These are phyloP conservation scores for Aspergillus fumigatus DNA, from an alignment of 2,329 filamentous ascomycete species.

Conservation along the genomic window DNA sequence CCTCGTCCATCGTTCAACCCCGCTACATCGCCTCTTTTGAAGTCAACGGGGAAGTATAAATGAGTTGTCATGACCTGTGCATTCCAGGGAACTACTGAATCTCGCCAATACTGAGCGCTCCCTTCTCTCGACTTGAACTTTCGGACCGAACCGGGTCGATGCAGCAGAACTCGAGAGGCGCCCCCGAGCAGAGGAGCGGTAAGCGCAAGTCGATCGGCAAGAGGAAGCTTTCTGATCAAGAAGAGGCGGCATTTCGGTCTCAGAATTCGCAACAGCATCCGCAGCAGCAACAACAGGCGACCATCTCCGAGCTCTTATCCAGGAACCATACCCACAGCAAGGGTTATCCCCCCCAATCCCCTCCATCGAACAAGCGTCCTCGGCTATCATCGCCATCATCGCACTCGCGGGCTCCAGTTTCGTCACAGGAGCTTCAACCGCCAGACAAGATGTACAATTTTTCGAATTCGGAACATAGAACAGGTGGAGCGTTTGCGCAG, in stretches of 20 bases:
- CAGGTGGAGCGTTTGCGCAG: constrained; percentile 43
- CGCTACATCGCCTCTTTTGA: constrained; percentile 1
- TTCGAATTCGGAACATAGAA: constrained; percentile 35
- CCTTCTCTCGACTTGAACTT: constrained; percentile 9
- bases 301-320: constrained; percentile 44
- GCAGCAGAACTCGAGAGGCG: constrained; percentile 35
- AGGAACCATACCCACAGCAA: constrained; percentile 23
- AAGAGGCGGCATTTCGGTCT: constrained; percentile 26
- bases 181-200: constrained; percentile 39
- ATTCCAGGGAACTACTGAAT: constrained; percentile 10
- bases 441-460: constrained; percentile 54
- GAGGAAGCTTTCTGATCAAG: constrained; percentile 37
- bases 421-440: constrained; percentile 16
- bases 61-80: constrained; percentile 16
- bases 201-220: constrained; percentile 41
- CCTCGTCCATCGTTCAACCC: neutral
- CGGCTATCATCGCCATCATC: constrained; percentile 31
- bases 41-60: neutral
- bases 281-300: constrained; percentile 30
- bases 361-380: constrained; percentile 40
- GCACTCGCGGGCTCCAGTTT: constrained; percentile 8
- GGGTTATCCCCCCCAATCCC: constrained; percentile 17
- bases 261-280: constrained; percentile 13
- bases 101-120: constrained; percentile 18
- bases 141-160: constrained; percentile 39